Conservation (phyloP, 257 asterid genomes). For the Scutellaria baicalensis region DNA sequence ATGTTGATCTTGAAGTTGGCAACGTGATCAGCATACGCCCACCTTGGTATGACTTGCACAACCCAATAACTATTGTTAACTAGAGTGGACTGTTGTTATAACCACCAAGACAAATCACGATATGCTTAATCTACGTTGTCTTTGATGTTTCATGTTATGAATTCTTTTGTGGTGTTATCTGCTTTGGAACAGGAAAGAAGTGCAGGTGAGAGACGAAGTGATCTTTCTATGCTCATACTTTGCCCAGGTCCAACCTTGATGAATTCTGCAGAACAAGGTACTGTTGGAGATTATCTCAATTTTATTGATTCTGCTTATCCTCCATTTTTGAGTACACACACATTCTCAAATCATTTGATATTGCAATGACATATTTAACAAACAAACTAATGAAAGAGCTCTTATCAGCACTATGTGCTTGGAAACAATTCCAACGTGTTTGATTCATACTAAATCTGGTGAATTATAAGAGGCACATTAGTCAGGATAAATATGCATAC, state of each 20-base stretch:
- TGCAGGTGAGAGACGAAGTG: constrained; percentile 33
- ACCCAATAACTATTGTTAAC: neutral
- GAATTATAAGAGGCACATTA: too few relatives aligned
- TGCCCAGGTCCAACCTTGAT: constrained; percentile 31
- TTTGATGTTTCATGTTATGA: neutral
- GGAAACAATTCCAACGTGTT: too few relatives aligned
- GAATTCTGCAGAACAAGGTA: neutral
- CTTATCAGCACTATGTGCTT: too few relatives aligned
- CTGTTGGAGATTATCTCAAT: neutral
- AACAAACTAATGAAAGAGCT: too few relatives aligned
- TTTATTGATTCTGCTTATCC: neutral
- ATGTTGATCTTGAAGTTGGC: constrained; percentile 71
- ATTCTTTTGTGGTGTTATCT: neutral
- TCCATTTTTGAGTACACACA: neutral
- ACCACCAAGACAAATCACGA: neutral
- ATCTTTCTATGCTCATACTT: constrained; percentile 57
- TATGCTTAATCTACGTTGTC: neutral
- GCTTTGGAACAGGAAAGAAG: constrained; percentile 70
- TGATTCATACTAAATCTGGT: too few relatives aligned
- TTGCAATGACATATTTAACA: neutral
- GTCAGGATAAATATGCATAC: too few relatives aligned
- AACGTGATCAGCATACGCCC: constrained; percentile 48
- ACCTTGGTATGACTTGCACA: constrained; percentile 62
- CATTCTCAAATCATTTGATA: neutral
- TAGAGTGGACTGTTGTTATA: neutral